Evolutionary conservation across 805 yeast genomes (phyloP).

Genomic region (Zygosaccharomyces pseudorouxii): DNA sequence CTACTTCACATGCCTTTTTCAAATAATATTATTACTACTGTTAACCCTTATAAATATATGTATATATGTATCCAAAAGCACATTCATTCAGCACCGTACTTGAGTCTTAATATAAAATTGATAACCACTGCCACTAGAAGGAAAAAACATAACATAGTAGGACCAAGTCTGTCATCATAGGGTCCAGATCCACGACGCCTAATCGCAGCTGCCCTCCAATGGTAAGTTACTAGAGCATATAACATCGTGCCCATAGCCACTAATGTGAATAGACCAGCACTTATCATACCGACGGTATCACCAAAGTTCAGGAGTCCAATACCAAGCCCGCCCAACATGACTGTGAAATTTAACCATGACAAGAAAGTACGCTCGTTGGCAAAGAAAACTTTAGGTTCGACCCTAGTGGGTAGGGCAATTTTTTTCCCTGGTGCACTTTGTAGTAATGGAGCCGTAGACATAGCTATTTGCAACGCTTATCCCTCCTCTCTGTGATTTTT

Average conservation of each 20-base stretch:
- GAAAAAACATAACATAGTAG: conserved; percentile 94
- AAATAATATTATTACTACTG: neutral
- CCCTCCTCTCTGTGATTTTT: neutral
- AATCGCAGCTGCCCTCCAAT: conserved; percentile 99
- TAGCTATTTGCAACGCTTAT: conserved; percentile 20
- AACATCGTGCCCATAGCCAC: conserved; percentile 98
- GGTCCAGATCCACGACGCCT: conserved; percentile 98
- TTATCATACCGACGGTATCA: conserved; percentile 84
- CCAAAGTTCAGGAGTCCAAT: conserved; percentile 96
- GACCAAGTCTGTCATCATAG: conserved; percentile 98
- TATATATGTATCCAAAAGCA: neutral
- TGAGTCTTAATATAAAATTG: conserved; percentile 74
- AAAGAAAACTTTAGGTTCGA: conserved; percentile 97
- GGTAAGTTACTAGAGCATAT: conserved; percentile 91
- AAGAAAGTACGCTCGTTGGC: conserved; percentile 98
- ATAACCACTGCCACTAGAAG: conserved; percentile 88
- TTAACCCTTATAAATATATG: neutral
- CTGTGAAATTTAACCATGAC: conserved; percentile 99
- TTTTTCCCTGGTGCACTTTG: conserved; percentile 81
- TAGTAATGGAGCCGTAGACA: conserved; percentile 64
- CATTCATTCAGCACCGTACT: conserved; percentile 17
- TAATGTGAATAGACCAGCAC: conserved; percentile 90
- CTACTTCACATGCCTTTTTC: neutral
- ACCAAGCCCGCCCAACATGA: conserved; percentile 92
- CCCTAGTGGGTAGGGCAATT: conserved; percentile 95